Evolutionary conservation across 2,329 filamentous ascomycete species (phyloP), one percentile per base, ranked within the genome.

Genomic region (Rutstroemia sp.): DNA sequence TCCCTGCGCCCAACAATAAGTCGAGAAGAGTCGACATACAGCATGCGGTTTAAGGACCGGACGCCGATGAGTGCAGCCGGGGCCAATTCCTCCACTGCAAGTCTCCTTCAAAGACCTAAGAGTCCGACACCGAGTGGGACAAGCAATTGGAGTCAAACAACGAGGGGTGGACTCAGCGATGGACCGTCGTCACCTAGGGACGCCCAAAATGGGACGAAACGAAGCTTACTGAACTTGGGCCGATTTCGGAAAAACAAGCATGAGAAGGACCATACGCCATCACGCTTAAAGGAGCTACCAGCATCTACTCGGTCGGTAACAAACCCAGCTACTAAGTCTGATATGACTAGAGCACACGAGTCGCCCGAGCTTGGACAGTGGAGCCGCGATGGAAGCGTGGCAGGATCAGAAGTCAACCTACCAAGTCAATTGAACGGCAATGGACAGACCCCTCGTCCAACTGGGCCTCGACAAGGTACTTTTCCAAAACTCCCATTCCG

Each of bases 121-220:
- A 95, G 92, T 71, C 90, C 92, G 25, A 89, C 89, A 0, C 88
- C 91, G 7, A 94, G 89, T 70, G 76, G 81, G 44, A 81, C 80
- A 63, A 89, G 86, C 67, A 78, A 75, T 21, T 74, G 75, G 71
- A 80, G 72, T 68, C 62, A 60, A 50, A 48, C 63, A 4, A 54
- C 60, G 12, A 66, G 56, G 45, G 51, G 48, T 9, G 45, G 58
- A n/a, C 44, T 44, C 7, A 62, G 62, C 73, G 67, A 83, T 79
- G 70, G 83, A 82, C 61, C 77, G 74, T 66, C 64, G 27, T 73
- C 74, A 5, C 68, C 68, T 12, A 65, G 62, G n/a, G 55, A 60
- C 59, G 73, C 65, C 47, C 39, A 45, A 8, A 65, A 64, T 21
- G 63, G 54, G 23, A 17, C 51, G 7, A 61, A 68, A 54, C 58